These are phyloP conservation scores for Phaseolus coccineus DNA, from an alignment of 331 rosid species.

Conservation along the genomic window DNA sequence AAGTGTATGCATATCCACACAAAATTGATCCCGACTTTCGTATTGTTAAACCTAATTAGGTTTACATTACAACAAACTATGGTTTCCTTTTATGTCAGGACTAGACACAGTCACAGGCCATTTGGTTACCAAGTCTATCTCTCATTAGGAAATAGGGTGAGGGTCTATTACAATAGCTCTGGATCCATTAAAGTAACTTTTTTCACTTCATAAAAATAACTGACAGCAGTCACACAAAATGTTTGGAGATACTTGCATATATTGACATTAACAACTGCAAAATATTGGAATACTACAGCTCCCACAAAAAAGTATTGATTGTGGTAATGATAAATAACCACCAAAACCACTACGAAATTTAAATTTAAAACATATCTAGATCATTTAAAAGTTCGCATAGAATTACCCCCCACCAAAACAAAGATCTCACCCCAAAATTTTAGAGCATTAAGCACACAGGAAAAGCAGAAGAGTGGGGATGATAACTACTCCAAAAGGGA, in stretches of 20 bases:
- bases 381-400: too few species aligned
- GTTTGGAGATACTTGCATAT: constrained; percentile 7
- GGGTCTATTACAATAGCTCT: constrained; percentile 15
- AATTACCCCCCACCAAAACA: too few species aligned
- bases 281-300: background rate
- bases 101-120: constrained; percentile 27
- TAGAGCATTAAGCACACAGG: background rate
- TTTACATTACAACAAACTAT: background rate
- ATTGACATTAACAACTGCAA: constrained; percentile 9
- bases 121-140: constrained; percentile 9
- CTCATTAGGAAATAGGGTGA: constrained; percentile 17
- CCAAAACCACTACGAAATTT: background rate
- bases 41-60: constrained; percentile 16
- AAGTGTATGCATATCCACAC: constrained; percentile 20
- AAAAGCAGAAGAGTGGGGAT: background rate
- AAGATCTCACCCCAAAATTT: too few species aligned
- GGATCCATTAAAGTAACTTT: constrained; percentile 8
- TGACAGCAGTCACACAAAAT: constrained; percentile 10
- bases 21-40: background rate
- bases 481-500: background rate
- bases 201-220: constrained; percentile 18
- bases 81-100: constrained; percentile 34
- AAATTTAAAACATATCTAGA: background rate
- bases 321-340: constrained; percentile 22
- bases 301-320: background rate